Evolutionary conservation across 2,329 filamentous ascomycete genomes (phyloP).

Genomic region (Ceratocystiopsis sp.): DNA sequence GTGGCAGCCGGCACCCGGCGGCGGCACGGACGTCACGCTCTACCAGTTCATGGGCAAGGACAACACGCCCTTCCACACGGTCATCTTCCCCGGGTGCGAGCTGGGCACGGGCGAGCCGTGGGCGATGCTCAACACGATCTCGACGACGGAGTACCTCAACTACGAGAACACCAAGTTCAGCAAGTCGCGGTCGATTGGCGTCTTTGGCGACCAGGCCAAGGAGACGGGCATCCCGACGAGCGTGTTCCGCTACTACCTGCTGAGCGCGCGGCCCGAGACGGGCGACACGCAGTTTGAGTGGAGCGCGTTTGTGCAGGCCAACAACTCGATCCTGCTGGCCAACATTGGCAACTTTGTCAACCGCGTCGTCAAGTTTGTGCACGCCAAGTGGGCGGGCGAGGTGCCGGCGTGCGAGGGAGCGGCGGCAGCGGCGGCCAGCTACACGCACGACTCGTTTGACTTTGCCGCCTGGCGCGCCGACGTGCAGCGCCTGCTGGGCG

Average conservation of each 20-base stretch:
- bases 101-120: constrained; percentile 71
- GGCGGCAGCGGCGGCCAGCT: constrained; percentile 28
- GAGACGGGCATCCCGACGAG: constrained; percentile 71
- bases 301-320: constrained; percentile 55
- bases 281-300: constrained; percentile 48
- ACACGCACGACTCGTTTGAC: constrained; percentile 29
- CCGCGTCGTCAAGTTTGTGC: constrained; percentile 57
- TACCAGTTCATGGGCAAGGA: constrained; percentile 97
- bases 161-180: constrained; percentile 86
- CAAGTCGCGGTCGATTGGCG: constrained; percentile 76
- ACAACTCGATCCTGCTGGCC: constrained; percentile 77
- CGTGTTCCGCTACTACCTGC: constrained; percentile 87
- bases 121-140: constrained; percentile 80
- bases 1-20: constrained; percentile 59
- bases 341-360: constrained; percentile 63
- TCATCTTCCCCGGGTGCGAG: constrained; percentile 80
- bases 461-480: constrained; percentile 39
- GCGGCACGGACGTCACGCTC: constrained; percentile 47
- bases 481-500: constrained; percentile 46
- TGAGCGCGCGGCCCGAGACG: constrained; percentile 71
- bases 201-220: constrained; percentile 80
- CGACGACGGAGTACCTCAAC: constrained; percentile 78
- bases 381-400: constrained; percentile 55
- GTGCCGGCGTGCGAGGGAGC: constrained; percentile 38
- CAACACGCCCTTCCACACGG: constrained; percentile 66